These are phyloP conservation scores for Trametes cubensis DNA, from an alignment of 768 basidiomycete species.

Conservation along the genomic window DNA sequence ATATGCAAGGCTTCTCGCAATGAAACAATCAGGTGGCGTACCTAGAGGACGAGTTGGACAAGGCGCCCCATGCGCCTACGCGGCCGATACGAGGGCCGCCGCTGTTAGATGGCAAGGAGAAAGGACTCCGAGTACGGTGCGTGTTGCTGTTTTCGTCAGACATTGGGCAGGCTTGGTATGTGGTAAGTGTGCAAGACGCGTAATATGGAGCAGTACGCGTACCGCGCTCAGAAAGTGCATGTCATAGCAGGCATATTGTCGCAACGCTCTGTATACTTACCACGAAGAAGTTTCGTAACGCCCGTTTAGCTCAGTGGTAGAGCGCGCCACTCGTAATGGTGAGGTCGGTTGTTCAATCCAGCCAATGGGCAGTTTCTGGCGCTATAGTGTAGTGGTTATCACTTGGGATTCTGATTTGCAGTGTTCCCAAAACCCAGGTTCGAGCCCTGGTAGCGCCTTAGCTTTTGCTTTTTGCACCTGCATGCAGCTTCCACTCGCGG, in stretches of 20 bases:
- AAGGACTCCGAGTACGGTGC: conserved; percentile 14
- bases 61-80: conserved; percentile 26
- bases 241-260: background rate
- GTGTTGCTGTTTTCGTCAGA: conserved; percentile 14
- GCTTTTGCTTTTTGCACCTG: background rate
- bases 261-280: background rate
- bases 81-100: conserved; percentile 27
- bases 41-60: conserved; percentile 17
- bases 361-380: conserved; percentile 20
- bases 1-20: background rate
- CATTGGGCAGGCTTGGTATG: conserved; percentile 1
- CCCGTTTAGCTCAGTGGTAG: conserved; percentile 27
- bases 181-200: conserved; percentile 2
- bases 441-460: conserved; percentile 12
- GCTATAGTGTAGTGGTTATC: conserved; percentile 16
- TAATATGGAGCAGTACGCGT: background rate
- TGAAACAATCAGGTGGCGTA: conserved; percentile 1
- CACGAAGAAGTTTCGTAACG: background rate
- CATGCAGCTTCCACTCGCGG: no score
- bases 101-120: conserved; percentile 20
- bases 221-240: background rate
- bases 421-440: conserved; percentile 16
- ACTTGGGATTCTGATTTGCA: conserved; percentile 10
- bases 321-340: conserved; percentile 26
- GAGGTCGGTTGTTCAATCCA: conserved; percentile 28